These are phyloP conservation scores for Arthroderma sp. DNA, from an alignment of 2,329 filamentous ascomycete genomes.

Conservation along the genomic window DNA sequence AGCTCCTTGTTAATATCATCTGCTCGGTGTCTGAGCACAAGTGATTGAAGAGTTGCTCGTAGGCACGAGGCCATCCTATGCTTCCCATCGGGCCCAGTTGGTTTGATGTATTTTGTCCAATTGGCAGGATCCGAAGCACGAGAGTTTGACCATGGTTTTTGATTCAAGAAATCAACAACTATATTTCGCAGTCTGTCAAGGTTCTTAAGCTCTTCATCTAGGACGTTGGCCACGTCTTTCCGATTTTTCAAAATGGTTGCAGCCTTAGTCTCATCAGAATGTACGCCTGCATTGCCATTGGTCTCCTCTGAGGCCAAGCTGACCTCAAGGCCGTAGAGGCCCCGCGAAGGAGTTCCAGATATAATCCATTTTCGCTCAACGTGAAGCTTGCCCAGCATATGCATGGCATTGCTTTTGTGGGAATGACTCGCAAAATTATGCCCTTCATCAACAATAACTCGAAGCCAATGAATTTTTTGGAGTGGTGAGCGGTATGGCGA, in stretches of 20 bases:
- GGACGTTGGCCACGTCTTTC: slow-evolving; percentile 28
- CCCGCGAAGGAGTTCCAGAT: slow-evolving; percentile 76
- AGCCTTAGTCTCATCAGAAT: slow-evolving; percentile 7
- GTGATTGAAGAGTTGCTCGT: slow-evolving; percentile 54
- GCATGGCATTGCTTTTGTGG: slow-evolving; percentile 45
- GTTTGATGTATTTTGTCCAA: slow-evolving; percentile 62
- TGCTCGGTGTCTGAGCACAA: slow-evolving; percentile 69
- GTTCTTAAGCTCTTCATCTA: slow-evolving; percentile 47
- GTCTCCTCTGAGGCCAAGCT: slow-evolving; percentile 35
- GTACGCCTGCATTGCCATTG: not conserved
- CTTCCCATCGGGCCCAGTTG: slow-evolving; percentile 43
- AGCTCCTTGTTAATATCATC: slow-evolving; percentile 55
- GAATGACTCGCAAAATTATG: slow-evolving; percentile 63
- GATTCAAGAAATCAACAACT: slow-evolving; percentile 57
- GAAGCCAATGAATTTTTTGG: slow-evolving; percentile 63
- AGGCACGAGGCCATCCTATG: slow-evolving; percentile 37
- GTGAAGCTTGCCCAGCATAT: slow-evolving; percentile 40
- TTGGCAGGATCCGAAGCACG: slow-evolving; percentile 46
- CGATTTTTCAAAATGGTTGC: slow-evolving; percentile 21
- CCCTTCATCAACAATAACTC: slow-evolving; percentile 85
- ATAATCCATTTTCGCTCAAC: slow-evolving; percentile 74
- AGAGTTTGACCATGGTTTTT: slow-evolving; percentile 65
- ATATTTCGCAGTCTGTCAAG: slow-evolving; percentile 54
- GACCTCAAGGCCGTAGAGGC: slow-evolving; percentile 63
- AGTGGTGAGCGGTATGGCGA: slow-evolving; percentile 48